A percentile compares a stretch with the other conserved stretches of the same genome.
Conservation (phyloP, 106 monocot species). For the Amphibolis antarctica region DNA sequence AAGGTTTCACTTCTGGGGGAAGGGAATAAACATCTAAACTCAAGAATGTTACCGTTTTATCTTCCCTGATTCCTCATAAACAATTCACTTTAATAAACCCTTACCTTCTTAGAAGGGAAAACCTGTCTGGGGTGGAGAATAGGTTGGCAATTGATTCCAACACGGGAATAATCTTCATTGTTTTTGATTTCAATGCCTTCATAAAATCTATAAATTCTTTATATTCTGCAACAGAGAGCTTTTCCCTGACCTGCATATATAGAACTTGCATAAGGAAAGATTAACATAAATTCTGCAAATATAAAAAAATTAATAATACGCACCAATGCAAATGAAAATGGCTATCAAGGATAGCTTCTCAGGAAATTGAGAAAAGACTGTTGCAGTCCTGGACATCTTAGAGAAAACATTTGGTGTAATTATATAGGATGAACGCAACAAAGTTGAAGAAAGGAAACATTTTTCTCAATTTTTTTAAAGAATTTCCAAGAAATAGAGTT, state of each 20-base stretch:
- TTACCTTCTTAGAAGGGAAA: conserved; percentile 76
- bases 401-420: not conserved
- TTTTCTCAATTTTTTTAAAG: too few species aligned
- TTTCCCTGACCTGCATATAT: conserved; percentile 64
- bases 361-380: not conserved
- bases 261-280: not conserved
- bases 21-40: too few species aligned
- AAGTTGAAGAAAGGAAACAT: too few species aligned
- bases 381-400: not conserved
- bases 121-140: conserved; percentile 62
- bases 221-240: conserved; percentile 61
- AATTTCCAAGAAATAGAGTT: too few species aligned
- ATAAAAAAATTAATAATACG: conserved; percentile 3
- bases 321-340: not conserved
- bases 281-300: not conserved
- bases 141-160: conserved; percentile 70
- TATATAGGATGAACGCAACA: too few species aligned
- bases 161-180: conserved; percentile 48
- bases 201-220: conserved; percentile 80
- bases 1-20: too few species aligned
- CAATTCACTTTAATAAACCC: not conserved
- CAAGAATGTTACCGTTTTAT: not conserved
- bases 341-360: not conserved
- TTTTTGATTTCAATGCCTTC: conserved; percentile 81
- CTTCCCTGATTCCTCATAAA: not conserved